Conservation (phyloP, 352 stramenopile species). For the Globisporangium nunn region DNA sequence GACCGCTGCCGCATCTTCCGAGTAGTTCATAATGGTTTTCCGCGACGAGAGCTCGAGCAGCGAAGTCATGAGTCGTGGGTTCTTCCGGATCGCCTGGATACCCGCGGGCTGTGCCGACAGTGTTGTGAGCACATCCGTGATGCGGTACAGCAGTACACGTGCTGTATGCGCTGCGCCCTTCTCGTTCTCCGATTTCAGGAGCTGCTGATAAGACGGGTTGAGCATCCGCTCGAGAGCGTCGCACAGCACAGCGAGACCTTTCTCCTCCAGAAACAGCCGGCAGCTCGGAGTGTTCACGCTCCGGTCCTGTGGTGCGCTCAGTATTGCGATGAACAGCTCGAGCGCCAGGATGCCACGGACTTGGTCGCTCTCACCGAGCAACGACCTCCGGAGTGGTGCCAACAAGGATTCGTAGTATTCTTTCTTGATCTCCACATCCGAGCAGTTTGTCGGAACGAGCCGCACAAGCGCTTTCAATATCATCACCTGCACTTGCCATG, state of each 20-base stretch:
- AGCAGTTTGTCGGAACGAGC: slow-evolving; percentile 49
- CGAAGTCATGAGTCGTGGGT: slow-evolving; percentile 47
- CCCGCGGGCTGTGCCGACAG: slow-evolving; percentile 33
- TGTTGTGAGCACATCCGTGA: slow-evolving; percentile 56
- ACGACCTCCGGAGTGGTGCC: slow-evolving; percentile 44
- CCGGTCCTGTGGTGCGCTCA: slow-evolving; percentile 36
- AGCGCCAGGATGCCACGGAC: slow-evolving; percentile 65
- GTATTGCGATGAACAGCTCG: slow-evolving; percentile 56
- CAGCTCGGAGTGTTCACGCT: slow-evolving; percentile 51
- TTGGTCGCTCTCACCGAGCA: slow-evolving; percentile 72
- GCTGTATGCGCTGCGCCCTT: slow-evolving; percentile 33
- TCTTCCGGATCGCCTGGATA: slow-evolving; percentile 42
- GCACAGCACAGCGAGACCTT: slow-evolving; percentile 37
- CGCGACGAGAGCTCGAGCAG: slow-evolving; percentile 54
- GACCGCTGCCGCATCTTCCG: slow-evolving; percentile 46
- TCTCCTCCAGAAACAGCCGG: slow-evolving; percentile 45
- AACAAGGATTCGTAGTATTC: slow-evolving; percentile 61
- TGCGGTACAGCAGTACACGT: slow-evolving; percentile 56
- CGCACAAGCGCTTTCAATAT: slow-evolving; percentile 66
- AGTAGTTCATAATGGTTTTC: slow-evolving; percentile 52
- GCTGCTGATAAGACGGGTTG: slow-evolving; percentile 56
- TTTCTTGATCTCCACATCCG: slow-evolving; percentile 39
- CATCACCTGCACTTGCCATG: slow-evolving; percentile 74
- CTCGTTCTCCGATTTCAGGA: slow-evolving; percentile 32
- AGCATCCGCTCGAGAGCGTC: slow-evolving; percentile 68